Base-by-base conservation (phyloP, 202 grass and related monocot genomes). In the Alloteropsis angusta region DNA sequence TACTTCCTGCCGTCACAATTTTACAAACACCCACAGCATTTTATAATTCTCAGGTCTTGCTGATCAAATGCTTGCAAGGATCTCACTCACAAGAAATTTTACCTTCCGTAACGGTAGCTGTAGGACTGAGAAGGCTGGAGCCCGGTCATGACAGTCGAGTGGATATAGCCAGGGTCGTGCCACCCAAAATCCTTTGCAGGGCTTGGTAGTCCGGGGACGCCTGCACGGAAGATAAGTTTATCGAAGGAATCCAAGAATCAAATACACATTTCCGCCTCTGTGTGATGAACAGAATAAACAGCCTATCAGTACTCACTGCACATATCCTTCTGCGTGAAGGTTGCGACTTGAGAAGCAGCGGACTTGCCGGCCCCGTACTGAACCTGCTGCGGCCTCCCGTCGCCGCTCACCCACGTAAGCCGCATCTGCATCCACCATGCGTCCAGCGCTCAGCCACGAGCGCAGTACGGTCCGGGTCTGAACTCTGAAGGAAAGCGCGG, bases 341-440 rank as follows among this genome's bases (percentile, higher is more conserved):
- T 97, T 28, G 69, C 58, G 2, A 85, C 86, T 16, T 61, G 37
- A 19, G 90, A 97, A 43, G 77, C 39, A 9, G 78, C 90, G 2
- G 83, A 68, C 59, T 66, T 85, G 47, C 70, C 70, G 1, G 52
- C 74, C 5, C 74, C 88, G 3, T 87, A 97, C 80, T 87, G 86
- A 37, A 93, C 90, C 59, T 83, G 73, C 66, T 97, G 93, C 71
- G 90, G 86, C 36, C 41, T 87, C 38, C 65, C 69, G 60, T 97
- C 90, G 44, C 93, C 93, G 34, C 93, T 97, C 23, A 97, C 90
- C 93, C 93, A 97, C 18, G 93, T 97, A 36, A 97, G 34, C 83
- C 66, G 93, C 85, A 93, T 93, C 90, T 97, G 85, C 48, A 73
- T 1, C 13, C 28, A 63, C 44, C 47, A 34, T 12, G 32, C 38